Evolutionary conservation across 2,329 filamentous ascomycete genomes (phyloP).

Genomic region (Colletotrichum sp.): DNA sequence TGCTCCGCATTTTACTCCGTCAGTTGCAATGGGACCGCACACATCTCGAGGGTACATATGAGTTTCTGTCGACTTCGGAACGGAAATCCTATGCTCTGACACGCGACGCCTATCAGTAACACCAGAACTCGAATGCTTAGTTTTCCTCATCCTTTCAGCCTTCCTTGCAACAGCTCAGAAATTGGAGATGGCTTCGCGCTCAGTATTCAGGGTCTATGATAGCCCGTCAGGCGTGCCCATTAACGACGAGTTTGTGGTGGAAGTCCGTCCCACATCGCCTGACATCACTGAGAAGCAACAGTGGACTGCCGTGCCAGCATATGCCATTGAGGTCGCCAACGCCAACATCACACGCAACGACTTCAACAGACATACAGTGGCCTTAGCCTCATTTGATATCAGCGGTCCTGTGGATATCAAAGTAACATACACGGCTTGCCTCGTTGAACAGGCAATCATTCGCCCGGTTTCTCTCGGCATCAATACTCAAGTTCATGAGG

Average conservation of each 20-base stretch:
- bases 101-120: not conserved
- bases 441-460: not conserved
- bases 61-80: not conserved
- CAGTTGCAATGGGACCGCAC: not conserved
- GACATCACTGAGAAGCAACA: not conserved
- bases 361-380: not conserved
- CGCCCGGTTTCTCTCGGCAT: not conserved
- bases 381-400: not conserved
- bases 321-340: not conserved
- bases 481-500: not conserved
- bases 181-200: not conserved
- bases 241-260: not conserved
- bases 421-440: not conserved
- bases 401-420: not conserved
- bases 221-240: not conserved
- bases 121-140: not conserved
- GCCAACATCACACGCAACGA: not conserved
- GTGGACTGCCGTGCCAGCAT: not conserved
- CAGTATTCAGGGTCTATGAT: not conserved
- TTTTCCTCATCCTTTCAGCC: not conserved
- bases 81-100: fast-evolving
- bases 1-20: not conserved
- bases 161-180: not conserved
- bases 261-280: not conserved
- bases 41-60: not conserved